Evolutionary conservation across 139 green algal genomes (phyloP).

Genomic region (Zygnema cylindricum): DNA sequence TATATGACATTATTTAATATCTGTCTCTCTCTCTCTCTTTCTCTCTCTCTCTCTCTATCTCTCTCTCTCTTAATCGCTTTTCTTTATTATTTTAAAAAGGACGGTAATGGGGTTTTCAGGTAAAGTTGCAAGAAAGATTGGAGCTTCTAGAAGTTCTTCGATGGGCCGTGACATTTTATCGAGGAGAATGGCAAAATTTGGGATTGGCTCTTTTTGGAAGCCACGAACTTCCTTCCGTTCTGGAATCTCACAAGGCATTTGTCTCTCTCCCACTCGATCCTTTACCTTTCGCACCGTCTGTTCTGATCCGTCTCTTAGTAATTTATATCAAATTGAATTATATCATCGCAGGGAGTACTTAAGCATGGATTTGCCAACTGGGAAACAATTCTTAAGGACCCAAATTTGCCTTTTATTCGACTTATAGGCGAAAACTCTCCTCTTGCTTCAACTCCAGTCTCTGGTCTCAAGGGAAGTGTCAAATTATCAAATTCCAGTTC

Average conservation of each 20-base stretch:
- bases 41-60: too few species aligned
- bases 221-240: conserved; percentile 34
- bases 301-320: background rate
- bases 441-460: too few species aligned
- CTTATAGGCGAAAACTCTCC: too few species aligned
- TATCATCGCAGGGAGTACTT: background rate
- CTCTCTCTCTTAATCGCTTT: too few species aligned
- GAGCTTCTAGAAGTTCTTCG: conserved; percentile 27
- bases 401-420: background rate
- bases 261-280: background rate
- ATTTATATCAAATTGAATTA: background rate
- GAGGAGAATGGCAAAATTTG: conserved; percentile 12
- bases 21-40: background rate
- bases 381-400: conserved; percentile 28
- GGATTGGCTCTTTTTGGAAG: background rate
- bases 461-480: too few species aligned
- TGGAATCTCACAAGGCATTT: background rate
- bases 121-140: conserved; percentile 15
- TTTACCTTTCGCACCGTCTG: background rate
- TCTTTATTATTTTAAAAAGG: background rate
- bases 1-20: background rate
- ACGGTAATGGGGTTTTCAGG: background rate
- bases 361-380: conserved; percentile 6
- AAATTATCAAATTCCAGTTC: too few species aligned
- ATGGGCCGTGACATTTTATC: background rate